These are phyloP conservation scores for Populus hybrid DNA, from an alignment of 441 rosid genomes.

Conservation along the genomic window DNA sequence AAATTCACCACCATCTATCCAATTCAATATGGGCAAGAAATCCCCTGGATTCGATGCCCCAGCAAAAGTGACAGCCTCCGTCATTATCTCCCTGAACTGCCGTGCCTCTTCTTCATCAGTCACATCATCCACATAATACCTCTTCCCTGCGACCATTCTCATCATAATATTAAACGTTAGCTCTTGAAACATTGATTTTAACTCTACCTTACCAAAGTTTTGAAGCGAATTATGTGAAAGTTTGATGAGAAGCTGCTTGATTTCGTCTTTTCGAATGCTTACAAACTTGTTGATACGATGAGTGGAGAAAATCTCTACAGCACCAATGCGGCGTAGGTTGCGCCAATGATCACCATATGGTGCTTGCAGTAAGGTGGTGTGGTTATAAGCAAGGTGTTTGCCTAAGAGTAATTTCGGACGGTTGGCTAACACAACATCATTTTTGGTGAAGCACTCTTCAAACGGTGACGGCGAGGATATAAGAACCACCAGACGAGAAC, in stretches of 20 bases:
- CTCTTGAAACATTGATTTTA: constrained; percentile 35
- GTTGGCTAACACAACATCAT: constrained; percentile 52
- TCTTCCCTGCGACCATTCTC: constrained; percentile 50
- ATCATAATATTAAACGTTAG: constrained; percentile 41
- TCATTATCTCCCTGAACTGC: constrained; percentile 23
- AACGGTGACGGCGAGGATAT: constrained; percentile 39
- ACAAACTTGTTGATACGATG: constrained; percentile 33
- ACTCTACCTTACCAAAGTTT: constrained; percentile 26
- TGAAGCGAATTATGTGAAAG: too few species aligned
- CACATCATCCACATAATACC: constrained; percentile 37
- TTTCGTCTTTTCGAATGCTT: constrained; percentile 35
- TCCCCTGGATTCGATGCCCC: constrained; percentile 31
- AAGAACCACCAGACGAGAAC: constrained; percentile 36
- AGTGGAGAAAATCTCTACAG: constrained; percentile 43
- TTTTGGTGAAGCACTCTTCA: constrained; percentile 47
- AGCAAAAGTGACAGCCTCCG: not conserved
- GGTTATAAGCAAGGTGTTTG: constrained; percentile 42
- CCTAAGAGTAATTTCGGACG: constrained; percentile 31
- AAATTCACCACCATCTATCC: constrained; percentile 16
- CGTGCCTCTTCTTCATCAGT: constrained; percentile 28
- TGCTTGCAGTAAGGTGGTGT: constrained; percentile 23
- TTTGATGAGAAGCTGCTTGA: constrained; percentile 17
- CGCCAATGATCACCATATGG: constrained; percentile 61
- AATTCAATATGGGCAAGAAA: constrained; percentile 33
- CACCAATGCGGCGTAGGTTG: constrained; percentile 48